Evolutionary conservation across 1,284 basidiomycete genomes (phyloP).

Genomic region (Naganishia sp.): DNA sequence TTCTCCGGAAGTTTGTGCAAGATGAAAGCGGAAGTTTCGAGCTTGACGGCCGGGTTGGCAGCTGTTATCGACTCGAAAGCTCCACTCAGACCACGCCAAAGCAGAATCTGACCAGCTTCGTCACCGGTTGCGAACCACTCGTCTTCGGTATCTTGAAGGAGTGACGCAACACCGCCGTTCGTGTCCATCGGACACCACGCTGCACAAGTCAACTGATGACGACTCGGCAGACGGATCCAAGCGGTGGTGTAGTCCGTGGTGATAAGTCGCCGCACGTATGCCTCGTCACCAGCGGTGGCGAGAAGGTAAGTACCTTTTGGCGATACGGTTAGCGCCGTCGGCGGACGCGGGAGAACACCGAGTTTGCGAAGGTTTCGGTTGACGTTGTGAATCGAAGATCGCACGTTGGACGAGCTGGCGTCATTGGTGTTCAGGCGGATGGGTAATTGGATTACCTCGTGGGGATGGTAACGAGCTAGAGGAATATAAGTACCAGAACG

Average conservation of each 20-base stretch:
- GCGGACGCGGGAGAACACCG: slow-evolving; percentile 68
- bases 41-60: background rate
- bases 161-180: slow-evolving; percentile 6
- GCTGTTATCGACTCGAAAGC: slow-evolving; percentile 40
- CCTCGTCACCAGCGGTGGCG: slow-evolving; percentile 74
- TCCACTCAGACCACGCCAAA: slow-evolving; percentile 88
- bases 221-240: slow-evolving; percentile 24
- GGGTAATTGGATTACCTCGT: slow-evolving; percentile 23
- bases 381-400: slow-evolving; percentile 23
- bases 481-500: background rate
- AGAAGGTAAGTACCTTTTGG: slow-evolving; percentile 80
- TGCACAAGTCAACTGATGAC: slow-evolving; percentile 26
- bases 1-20: slow-evolving; percentile 28
- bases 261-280: slow-evolving; percentile 67
- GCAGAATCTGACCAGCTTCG: slow-evolving; percentile 74
- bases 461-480: slow-evolving; percentile 19
- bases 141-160: slow-evolving; percentile 58
- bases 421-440: slow-evolving; percentile 25
- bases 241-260: slow-evolving; percentile 2
- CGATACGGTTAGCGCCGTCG: slow-evolving; percentile 69
- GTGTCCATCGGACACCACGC: slow-evolving; percentile 30
- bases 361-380: slow-evolving; percentile 37
- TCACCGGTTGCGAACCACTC: slow-evolving; percentile 96
- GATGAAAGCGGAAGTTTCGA: slow-evolving; percentile 18
- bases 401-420: slow-evolving; percentile 22